Evolutionary conservation across 1,284 basidiomycete species (phyloP).

Genomic region (Tylopilus orsonianus): DNA sequence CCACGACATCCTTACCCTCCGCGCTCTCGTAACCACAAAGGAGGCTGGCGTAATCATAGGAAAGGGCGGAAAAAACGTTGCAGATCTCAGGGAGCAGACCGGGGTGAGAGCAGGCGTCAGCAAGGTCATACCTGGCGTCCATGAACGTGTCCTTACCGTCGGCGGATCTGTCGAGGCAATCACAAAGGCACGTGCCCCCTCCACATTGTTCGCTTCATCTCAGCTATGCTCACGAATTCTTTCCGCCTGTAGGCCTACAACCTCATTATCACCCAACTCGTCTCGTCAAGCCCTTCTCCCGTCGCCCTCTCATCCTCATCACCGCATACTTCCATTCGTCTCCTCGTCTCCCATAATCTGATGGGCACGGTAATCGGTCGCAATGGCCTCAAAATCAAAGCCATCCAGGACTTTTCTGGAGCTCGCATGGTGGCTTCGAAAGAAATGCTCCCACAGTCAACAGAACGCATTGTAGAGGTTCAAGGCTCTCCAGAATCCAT

Average conservation of each 20-base stretch:
- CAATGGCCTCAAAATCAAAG: conserved; percentile 97
- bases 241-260: conserved; percentile 74
- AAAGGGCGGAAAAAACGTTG: conserved; percentile 95
- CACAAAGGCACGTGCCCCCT: conserved; percentile 65
- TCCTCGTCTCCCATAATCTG: conserved; percentile 96
- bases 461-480: conserved; percentile 96
- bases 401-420: conserved; percentile 97
- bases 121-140: conserved; percentile 96
- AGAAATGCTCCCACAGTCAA: conserved; percentile 98
- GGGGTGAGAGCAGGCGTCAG: conserved; percentile 98
- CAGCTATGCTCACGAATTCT: conserved; percentile 1
- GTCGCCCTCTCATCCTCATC: conserved; percentile 60
- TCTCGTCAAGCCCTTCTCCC: conserved; percentile 72
- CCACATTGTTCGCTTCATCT: conserved; percentile 3
- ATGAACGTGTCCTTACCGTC: conserved; percentile 95
- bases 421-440: conserved; percentile 98
- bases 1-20: conserved; percentile 78
- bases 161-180: conserved; percentile 89
- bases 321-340: conserved; percentile 87
- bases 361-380: conserved; percentile 99
- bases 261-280: conserved; percentile 92
- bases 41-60: conserved; percentile 98
- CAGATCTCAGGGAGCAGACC: conserved; percentile 91
- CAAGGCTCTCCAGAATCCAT: conserved; percentile 92
- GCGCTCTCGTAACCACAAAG: conserved; percentile 93